These are phyloP conservation scores for Cutaneotrichosporon sp. DNA, from an alignment of 1,284 basidiomycete species.

Conservation along the genomic window DNA sequence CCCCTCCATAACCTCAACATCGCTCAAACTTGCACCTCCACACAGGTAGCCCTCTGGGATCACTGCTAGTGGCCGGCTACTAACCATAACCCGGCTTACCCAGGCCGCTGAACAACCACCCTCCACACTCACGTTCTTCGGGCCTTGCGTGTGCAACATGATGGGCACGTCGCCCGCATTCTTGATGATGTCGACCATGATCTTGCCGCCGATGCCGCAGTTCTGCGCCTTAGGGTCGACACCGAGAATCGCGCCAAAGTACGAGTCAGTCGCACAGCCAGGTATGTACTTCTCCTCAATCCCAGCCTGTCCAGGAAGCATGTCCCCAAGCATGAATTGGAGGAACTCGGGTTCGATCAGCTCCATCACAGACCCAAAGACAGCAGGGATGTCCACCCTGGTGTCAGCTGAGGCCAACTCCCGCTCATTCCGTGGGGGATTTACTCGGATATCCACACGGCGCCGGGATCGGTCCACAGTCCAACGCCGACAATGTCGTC, in stretches of 20 bases:
- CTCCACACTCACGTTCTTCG: constrained; percentile 8
- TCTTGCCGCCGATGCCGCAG: constrained; percentile 11
- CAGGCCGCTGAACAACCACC: no score
- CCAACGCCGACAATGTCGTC: constrained; percentile 6
- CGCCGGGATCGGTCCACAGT: constrained; percentile 11
- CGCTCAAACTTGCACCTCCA: no score
- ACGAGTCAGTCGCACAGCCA: constrained; percentile 11
- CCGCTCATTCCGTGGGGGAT: not conserved
- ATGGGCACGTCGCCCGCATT: constrained; percentile 2
- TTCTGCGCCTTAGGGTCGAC: constrained; percentile 16
- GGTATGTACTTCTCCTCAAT: constrained; percentile 55
- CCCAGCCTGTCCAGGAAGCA: constrained; percentile 54
- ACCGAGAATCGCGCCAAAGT: constrained; percentile 11
- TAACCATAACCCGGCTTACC: no score
- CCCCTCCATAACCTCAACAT: not conserved
- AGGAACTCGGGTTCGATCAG: not conserved
- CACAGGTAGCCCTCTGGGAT: no score
- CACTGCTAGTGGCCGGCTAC: no score
- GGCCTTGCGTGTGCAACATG: constrained; percentile 13
- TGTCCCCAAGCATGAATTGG: constrained; percentile 63
- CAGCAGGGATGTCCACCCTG: not conserved
- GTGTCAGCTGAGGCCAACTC: not conserved
- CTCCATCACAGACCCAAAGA: not conserved
- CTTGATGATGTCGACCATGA: constrained; percentile 9
- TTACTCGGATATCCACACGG: constrained; percentile 16